Evolutionary conservation across 495 filamentous ascomycete species (phyloP), one percentile per base, ranked within the genome.

Genomic region (Xylaria scruposa): DNA sequence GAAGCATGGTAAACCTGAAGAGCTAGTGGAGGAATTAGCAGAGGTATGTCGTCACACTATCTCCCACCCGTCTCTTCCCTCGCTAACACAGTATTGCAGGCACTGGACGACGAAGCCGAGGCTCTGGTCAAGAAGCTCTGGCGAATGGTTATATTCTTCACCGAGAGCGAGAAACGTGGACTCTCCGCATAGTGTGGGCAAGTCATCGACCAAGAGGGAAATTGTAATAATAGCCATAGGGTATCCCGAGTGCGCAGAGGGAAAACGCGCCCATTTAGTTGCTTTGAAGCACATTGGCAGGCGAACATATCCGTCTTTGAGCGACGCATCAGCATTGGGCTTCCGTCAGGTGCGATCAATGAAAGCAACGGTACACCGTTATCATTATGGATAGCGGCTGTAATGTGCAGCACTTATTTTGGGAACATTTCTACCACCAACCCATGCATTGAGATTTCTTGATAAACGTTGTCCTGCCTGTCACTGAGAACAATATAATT

Each of bases 141-240:
- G 96, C 89, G 96, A 58, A 97, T 98, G 94, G 88, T 97, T 62
- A 97, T 98, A 79, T 98, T 98, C 91, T 98, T 94, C 76, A 95
- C 93, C 33, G 96, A 99, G 83, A 92, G 90, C 76, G 96, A 97
- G 88, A 97, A 96, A 85, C 87, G 94, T 69, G 95, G 96, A 0
- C 83, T 97, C 47, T 93, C 92, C 33, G 89, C 89, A 26, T 93
- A 71, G n/a, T 31, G 24, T 0, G 31, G 29, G 24, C 47, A 19
- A 44, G 33, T 21, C 47, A 62, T 21, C 26, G 47, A 13, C 53
- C 17, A 17, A 46, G n/a, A 24, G 19, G 21, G 17, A 53, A 56
- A 64, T 46, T 70, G 68, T 70, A 70, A 64, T 31, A 70, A 56
- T 44, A 70, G 61, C 51, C 46, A 51, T 61, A 51, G 8, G 56